A percentile compares a stretch with the other conserved stretches of the same genome.
Conservation (phyloP, 139 green algal genomes). For the Dunaliella primolecta region DNA sequence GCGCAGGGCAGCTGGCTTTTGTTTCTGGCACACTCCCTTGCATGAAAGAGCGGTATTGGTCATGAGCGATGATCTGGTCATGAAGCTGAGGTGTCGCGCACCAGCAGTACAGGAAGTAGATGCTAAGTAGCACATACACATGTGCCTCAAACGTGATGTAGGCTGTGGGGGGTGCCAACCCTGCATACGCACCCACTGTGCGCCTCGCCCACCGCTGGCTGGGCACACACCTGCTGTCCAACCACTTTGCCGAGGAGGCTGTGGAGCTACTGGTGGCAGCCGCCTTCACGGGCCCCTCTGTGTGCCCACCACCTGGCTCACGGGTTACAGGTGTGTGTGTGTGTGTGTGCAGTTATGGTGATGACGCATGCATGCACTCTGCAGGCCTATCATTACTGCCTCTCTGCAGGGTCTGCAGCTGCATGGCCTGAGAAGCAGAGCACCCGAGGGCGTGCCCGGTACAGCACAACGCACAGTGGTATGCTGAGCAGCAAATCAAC, state of each 20-base stretch:
- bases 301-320: conserved; percentile 25
- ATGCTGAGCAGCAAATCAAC: no score
- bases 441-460: no score
- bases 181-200: conserved; percentile 53
- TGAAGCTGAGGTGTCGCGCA: no score
- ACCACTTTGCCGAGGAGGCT: conserved; percentile 56
- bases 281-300: conserved; percentile 36
- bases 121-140: no score
- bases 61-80: no score
- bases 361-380: no score
- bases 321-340: conserved; percentile 34
- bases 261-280: conserved; percentile 68
- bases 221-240: conserved; percentile 55
- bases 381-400: background rate
- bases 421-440: background rate
- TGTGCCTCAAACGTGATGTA: no score
- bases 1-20: no score
- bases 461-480: no score
- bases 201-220: conserved; percentile 68
- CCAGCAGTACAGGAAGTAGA: no score
- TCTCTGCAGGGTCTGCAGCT: background rate
- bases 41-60: no score
- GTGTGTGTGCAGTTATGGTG: background rate
- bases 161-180: conserved; percentile 26
- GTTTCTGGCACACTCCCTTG: no score